Evolutionary conservation across 306 rosid species (phyloP), one percentile per base, ranked within the genome.

Genomic region (Clitoria ternatea): DNA sequence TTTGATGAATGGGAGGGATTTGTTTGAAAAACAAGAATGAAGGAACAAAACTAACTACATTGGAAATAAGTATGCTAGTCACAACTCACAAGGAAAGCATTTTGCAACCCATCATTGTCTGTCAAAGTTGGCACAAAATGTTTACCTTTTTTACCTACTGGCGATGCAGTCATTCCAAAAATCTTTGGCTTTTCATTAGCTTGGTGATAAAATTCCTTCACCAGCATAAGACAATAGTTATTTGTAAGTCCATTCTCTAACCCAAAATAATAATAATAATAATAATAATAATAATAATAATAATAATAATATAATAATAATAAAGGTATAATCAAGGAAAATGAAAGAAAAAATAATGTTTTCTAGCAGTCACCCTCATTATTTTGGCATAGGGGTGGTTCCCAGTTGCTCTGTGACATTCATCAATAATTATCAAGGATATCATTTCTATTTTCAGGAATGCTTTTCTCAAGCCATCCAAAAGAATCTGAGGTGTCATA

Each of bases 401-500:
- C 59, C 97, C 97, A 9, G 69, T 85, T 20, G 94, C 89, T 63
- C 87, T 83, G 60, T 90, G 98, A 75, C 97, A 94, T 76, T 94
- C 97, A 43, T 94, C 98, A 35, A 94, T 72, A 42, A 94, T 72
- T 80, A 94, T 72, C 82, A 94, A 85, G 83, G 89, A 77, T 48
- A 84, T 78, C 13, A 59, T 57, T 79, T 86, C 97, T 48, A 90
- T 55, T 7, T 80, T 84, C 70, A 94, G 32, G 78, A 82, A 90
- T 69, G 91, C 97, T 81, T 87, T 94, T 83, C 92, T 84, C 70
- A 90, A 73, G 68, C 87, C 92, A 81, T 94, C 90, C 79, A 87
- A 78, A 66, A 94, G 94, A 81, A 91, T 85, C 77, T 89, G 97
- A 48, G 98, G 98, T 64, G 98, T 89, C 98, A 94, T 90, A 47